Base-by-base conservation (phyloP, 495 filamentous ascomycete species). In the Parathielavia appendiculata region DNA sequence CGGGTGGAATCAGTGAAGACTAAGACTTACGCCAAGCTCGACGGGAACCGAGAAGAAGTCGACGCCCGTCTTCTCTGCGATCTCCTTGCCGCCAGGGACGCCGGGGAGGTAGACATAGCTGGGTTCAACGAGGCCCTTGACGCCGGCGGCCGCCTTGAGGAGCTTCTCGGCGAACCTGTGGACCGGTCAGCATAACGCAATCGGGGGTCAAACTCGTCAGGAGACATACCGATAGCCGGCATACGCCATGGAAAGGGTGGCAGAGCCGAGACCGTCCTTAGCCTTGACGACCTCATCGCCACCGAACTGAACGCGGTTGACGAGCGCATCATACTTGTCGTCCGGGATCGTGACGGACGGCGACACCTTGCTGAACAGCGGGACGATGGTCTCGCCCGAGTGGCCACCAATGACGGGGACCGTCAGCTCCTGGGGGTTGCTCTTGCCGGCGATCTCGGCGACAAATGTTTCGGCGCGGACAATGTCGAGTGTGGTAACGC, bases 231-330 rank as follows among this genome's bases (percentile, higher is more conserved):
- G 84, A 82, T 84, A 97, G 61, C 95, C 93, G 65, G 93, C 93
- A 70, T 88, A 97, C 55, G 93, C 93, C 93, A 98, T 98, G 62
- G 90, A 96, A 35, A 97, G 83, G 57, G 93, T 98, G 62, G 93
- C 93, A 40, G 92, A 96, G 61, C 93, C 93, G 69, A 86, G 83
- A 65, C 93, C 93, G 57, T 92, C 89, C 87, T 98, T 98, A 69
- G 93, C 93, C 80, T 93, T 85, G 69, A 97, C 93, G 65, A 98
- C 93, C 80, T 98, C 93, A 68, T 98, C 93, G 75, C 93, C 93
- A 69, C 95, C 95, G 66, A 96, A 97, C 75, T 98, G 93, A 40
- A 97, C 91, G 67, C 93, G 90, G 73, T 96, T 87, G 68, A 95
- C 83, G 46, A 97, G 80, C 56, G 80, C 88, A 66, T 88, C 89